Evolutionary conservation across 2,329 filamentous ascomycete genomes (phyloP).

Genomic region (Hymenoscyphus occultus): DNA sequence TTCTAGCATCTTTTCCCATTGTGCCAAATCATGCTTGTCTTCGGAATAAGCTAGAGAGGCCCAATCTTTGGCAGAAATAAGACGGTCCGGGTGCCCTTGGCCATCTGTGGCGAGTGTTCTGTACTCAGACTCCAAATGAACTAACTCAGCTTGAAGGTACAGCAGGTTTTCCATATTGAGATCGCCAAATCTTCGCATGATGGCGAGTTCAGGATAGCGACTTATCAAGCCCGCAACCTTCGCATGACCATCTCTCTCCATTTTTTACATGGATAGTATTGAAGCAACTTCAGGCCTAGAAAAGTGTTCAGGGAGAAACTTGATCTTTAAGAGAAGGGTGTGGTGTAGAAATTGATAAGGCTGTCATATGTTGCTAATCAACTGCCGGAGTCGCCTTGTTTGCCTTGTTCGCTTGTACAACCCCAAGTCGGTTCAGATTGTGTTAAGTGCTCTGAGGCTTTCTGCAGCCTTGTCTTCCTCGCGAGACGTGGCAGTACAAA

Average conservation of each 20-base stretch:
- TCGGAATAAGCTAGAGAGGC: not conserved
- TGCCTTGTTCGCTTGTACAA: too few relatives aligned
- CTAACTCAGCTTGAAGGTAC: slow-evolving; percentile 32
- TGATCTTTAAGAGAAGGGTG: too few relatives aligned
- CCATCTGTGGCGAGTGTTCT: not conserved
- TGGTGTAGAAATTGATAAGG: too few relatives aligned
- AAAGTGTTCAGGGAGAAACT: too few relatives aligned
- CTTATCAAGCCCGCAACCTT: slow-evolving; percentile 31
- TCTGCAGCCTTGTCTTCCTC: too few relatives aligned
- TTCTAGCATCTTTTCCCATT: slow-evolving; percentile 19
- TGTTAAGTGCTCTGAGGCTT: too few relatives aligned
- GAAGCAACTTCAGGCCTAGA: not conserved
- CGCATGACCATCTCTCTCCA: slow-evolving; percentile 18
- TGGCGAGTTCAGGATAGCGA: slow-evolving; percentile 26
- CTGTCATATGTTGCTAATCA: too few relatives aligned
- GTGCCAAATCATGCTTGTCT: not conserved
- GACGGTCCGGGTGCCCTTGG: not conserved
- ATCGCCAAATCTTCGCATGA: slow-evolving; percentile 29
- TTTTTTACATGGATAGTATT: not conserved
- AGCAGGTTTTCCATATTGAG: slow-evolving; percentile 31
- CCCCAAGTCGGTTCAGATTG: too few relatives aligned
- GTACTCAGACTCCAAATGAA: slow-evolving; percentile 21
- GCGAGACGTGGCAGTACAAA: too few relatives aligned
- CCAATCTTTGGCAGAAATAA: not conserved
- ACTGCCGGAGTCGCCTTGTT: too few relatives aligned